Conservation (phyloP, 371 early-diverging fungal species). For the Rhizopus delemar region DNA sequence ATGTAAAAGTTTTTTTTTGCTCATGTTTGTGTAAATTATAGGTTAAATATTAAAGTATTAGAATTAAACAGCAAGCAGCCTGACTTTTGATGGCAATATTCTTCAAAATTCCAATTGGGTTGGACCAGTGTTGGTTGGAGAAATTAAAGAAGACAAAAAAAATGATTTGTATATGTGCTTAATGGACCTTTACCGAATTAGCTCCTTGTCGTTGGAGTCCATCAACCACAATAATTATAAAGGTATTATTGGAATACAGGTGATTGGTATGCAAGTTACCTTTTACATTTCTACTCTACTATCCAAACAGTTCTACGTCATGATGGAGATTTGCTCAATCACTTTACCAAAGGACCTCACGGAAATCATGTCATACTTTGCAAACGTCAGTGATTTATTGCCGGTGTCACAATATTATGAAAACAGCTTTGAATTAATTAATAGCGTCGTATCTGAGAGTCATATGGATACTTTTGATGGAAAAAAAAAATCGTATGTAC, state of each 20-base stretch:
- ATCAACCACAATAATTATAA: constrained; percentile 11
- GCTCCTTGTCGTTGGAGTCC: constrained; percentile 11
- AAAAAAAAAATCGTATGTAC: too few species aligned
- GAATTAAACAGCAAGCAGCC: background rate
- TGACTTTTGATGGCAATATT: constrained; percentile 3
- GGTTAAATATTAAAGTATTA: background rate
- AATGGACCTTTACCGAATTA: constrained; percentile 18
- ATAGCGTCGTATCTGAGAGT: too few species aligned
- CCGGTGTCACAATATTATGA: too few species aligned
- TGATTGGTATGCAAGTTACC: constrained; percentile 12
- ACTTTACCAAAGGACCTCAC: too few species aligned
- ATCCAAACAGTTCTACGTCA: constrained; percentile 11
- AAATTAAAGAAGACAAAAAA: constrained; percentile 42
- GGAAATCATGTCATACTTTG: too few species aligned
- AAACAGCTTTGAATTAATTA: too few species aligned
- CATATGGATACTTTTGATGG: too few species aligned
- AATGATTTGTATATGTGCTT: constrained; percentile 14
- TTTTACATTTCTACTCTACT: constrained; percentile 1
- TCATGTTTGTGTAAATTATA: constrained; percentile 1
- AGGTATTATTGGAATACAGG: constrained; percentile 8
- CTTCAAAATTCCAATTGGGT: background rate
- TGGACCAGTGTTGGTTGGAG: constrained; percentile 13
- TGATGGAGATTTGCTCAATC: constrained; percentile 17
- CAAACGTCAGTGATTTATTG: too few species aligned
- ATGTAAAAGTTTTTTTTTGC: too few species aligned